Evolutionary conservation across 164 flowering plant species (phyloP).

Genomic region (Paratinospora sagittata): DNA sequence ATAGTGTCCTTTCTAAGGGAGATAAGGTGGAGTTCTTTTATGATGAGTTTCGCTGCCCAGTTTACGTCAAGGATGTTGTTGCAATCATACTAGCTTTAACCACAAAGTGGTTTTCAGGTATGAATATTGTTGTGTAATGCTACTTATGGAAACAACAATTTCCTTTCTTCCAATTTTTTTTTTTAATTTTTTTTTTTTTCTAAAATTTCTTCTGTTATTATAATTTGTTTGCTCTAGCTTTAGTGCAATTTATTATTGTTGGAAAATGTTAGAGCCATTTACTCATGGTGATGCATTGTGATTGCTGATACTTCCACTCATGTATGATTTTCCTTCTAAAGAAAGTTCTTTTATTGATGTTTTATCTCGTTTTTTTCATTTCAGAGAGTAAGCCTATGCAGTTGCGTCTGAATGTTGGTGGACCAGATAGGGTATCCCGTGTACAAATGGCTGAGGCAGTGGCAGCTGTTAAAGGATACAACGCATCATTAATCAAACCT

Average conservation of each 20-base stretch:
- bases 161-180: too few relatives aligned
- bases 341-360: not conserved
- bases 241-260: too few relatives aligned
- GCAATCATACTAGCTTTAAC: conserved; percentile 43
- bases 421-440: conserved; percentile 86
- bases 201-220: too few relatives aligned
- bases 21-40: conserved; percentile 56
- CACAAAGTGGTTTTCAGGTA: conserved; percentile 63
- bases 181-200: too few relatives aligned
- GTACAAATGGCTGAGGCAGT: conserved; percentile 84
- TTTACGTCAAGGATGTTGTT: conserved; percentile 82
- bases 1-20: conserved; percentile 65
- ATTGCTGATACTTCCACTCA: not conserved
- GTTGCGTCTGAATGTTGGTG: conserved; percentile 66
- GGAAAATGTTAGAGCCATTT: too few relatives aligned
- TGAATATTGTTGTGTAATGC: not conserved
- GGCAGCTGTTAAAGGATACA: conserved; percentile 60
- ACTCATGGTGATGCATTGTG: too few relatives aligned
- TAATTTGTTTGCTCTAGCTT: too few relatives aligned
- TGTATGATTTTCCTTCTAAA: not conserved
- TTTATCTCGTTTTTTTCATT: conserved; percentile 1
- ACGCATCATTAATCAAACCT: conserved; percentile 48
- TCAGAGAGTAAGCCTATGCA: conserved; percentile 57
- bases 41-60: conserved; percentile 89
- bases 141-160: not conserved